phyloP scores from a whole-genome alignment of 441 rosid genomes.

The Erysimum cheiri region DNA sequence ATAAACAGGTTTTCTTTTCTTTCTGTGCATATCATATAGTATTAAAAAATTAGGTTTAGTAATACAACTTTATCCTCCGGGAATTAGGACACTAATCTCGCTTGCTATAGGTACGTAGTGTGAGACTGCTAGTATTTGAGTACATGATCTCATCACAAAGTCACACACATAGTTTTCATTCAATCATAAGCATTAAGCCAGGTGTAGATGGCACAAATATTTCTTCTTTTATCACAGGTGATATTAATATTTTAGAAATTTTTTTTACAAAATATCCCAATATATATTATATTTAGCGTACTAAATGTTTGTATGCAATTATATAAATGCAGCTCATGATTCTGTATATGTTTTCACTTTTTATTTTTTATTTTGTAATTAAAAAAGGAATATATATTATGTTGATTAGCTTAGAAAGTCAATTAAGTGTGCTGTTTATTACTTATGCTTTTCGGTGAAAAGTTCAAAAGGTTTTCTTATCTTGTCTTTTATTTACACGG shows the following conservation, averaged over 20 bases:
- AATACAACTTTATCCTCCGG: slow-evolving; percentile 42
- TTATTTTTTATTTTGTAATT: no score
- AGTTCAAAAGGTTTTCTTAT: slow-evolving; percentile 43
- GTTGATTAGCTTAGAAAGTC: slow-evolving; percentile 58
- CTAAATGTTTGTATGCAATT: no score
- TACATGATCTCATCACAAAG: slow-evolving; percentile 10
- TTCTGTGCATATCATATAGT: neutral
- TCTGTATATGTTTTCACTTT: no score
- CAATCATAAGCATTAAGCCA: no score
- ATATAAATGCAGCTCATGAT: no score
- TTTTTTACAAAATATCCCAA: no score
- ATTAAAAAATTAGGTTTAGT: slow-evolving; percentile 1
- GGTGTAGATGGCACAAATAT: no score
- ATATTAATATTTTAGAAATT: no score
- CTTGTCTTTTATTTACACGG: slow-evolving; percentile 41
- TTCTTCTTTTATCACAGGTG: no score
- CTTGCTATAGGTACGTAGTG: slow-evolving; percentile 39
- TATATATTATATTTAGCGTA: no score
- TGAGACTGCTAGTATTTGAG: slow-evolving; percentile 18
- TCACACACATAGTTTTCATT: neutral
- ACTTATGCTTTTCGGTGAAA: slow-evolving; percentile 89
- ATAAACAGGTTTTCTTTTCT: neutral
- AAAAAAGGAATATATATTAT: no score
- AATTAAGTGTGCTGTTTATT: slow-evolving; percentile 54
- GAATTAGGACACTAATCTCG: slow-evolving; percentile 46